Conservation (phyloP, 108 stramenopile species). For the Cyclotella sp. region DNA sequence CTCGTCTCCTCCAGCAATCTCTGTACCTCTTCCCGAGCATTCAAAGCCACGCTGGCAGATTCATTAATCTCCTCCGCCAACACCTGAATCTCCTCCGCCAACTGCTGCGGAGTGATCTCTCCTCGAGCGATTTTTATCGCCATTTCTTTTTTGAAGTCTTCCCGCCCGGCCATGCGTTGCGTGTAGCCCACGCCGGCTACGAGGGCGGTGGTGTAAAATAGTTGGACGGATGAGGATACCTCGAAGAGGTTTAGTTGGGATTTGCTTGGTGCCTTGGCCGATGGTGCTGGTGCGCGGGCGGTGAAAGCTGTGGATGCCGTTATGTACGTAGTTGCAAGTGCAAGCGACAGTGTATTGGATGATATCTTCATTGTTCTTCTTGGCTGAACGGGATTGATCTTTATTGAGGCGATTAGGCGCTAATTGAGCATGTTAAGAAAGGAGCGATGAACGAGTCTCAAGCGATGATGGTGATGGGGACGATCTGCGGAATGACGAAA, state of each 20-base stretch:
- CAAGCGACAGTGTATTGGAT: neutral
- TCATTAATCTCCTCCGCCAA: constrained; percentile 32
- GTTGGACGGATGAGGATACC: constrained; percentile 1
- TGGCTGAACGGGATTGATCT: too few species aligned
- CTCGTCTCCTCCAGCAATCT: constrained; percentile 21
- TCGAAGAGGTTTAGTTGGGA: constrained; percentile 7
- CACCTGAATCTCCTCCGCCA: constrained; percentile 20
- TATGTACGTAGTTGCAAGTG: neutral
- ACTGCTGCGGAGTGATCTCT: constrained; percentile 22
- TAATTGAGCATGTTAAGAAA: too few species aligned
- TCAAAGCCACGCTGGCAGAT: constrained; percentile 3
- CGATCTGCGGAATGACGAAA: too few species aligned
- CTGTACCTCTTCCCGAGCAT: constrained; percentile 25
- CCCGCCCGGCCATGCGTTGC: constrained; percentile 20
- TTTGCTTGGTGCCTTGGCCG: neutral
- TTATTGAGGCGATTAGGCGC: too few species aligned
- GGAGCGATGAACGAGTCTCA: too few species aligned
- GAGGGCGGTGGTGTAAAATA: constrained; percentile 17
- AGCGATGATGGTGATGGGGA: too few species aligned
- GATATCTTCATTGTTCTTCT: neutral
- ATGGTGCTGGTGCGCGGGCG: neutral
- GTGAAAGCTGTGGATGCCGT: neutral
- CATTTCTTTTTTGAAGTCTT: constrained; percentile 30
- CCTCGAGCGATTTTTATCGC: constrained; percentile 29
- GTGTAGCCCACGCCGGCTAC: constrained; percentile 29